These are phyloP conservation scores for Rubus parviflorus DNA, from an alignment of 306 rosid genomes.

Conservation along the genomic window DNA sequence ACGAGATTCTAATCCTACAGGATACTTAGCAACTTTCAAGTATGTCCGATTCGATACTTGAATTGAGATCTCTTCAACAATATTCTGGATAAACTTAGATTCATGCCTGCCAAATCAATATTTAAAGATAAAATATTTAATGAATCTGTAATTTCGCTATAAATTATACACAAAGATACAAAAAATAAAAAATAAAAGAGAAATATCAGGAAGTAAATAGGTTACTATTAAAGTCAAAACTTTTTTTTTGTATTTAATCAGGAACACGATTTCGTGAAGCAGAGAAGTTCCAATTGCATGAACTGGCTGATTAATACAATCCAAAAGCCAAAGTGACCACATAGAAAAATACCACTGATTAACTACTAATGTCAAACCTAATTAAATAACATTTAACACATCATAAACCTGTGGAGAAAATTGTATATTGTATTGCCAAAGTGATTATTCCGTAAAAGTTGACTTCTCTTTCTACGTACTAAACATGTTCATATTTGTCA, in stretches of 20 bases:
- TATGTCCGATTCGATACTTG: conserved; percentile 1
- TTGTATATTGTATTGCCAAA: background rate
- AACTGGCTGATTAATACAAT: background rate
- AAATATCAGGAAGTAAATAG: background rate
- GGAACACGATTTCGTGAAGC: no score
- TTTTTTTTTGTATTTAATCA: no score
- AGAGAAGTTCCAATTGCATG: background rate
- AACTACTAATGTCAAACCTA: no score
- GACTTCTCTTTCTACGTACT: background rate
- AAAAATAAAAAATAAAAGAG: background rate
- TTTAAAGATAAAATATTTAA: background rate
- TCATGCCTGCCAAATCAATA: background rate
- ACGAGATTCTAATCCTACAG: conserved; percentile 14
- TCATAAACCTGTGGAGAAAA: background rate
- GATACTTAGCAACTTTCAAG: conserved; percentile 9
- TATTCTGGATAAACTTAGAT: background rate
- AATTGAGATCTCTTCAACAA: background rate
- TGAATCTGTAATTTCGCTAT: background rate
- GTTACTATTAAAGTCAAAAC: no score
- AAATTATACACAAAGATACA: background rate
- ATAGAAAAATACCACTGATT: no score
- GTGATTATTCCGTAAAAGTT: background rate
- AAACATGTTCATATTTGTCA: background rate
- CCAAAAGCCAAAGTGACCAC: background rate
- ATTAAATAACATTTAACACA: background rate